Percentiles rank a stretch among this genome's conserved stretches.
Evolutionary conservation across 2,329 filamentous ascomycete genomes (phyloP).

Genomic region (Anisogramma anomala): DNA sequence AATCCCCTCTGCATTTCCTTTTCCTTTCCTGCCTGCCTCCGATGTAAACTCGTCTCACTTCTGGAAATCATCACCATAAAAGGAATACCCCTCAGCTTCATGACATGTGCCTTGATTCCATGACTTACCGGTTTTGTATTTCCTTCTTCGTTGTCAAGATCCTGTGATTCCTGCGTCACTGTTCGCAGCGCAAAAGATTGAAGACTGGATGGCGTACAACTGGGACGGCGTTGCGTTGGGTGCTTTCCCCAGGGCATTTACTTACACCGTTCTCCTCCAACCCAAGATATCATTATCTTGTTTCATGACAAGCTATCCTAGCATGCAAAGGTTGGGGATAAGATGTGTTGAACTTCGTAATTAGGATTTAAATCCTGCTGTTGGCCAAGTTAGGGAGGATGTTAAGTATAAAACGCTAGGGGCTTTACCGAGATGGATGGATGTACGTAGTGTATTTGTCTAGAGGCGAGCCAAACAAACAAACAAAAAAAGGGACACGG

Average conservation of each 20-base stretch:
- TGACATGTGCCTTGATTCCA: slow-evolving; percentile 4
- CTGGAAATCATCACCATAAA: slow-evolving; percentile 4
- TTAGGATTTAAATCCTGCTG: slow-evolving; percentile 5
- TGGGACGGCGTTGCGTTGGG: not conserved
- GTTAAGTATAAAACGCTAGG: not conserved
- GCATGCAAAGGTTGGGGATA: not conserved
- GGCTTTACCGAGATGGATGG: not conserved
- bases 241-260: not conserved
- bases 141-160: not conserved
- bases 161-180: not conserved
- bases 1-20: not conserved
- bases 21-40: not conserved
- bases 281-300: slow-evolving; percentile 8
- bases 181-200: slow-evolving; percentile 3
- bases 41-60: not conserved
- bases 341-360: slow-evolving; percentile 3
- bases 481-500: not conserved
- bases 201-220: slow-evolving; percentile 5
- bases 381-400: slow-evolving; percentile 1
- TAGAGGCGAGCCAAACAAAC: not conserved
- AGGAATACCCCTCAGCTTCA: slow-evolving; percentile 12
- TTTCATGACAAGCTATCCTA: not conserved
- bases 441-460: not conserved
- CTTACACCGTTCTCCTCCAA: not conserved
- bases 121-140: slow-evolving; percentile 4